Evolutionary conservation across 1,139 yeast species (phyloP), one percentile per base, ranked within the genome.

Genomic region (Torulaspora pretoriensis): DNA sequence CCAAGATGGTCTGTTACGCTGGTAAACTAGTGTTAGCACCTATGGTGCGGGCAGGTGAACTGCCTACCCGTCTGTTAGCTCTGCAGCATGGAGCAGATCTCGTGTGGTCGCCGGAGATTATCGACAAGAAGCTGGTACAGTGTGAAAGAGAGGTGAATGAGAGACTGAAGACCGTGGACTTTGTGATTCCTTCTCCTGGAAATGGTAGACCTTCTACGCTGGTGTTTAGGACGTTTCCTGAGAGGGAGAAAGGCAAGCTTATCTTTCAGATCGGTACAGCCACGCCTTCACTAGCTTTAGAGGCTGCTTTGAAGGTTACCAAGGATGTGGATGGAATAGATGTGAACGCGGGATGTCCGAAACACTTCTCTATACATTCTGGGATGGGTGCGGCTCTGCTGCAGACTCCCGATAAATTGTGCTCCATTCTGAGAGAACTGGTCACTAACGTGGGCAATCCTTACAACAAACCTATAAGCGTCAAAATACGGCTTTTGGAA

Each of bases 381-480:
- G 98, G 98, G 1, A 92, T 92, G 97, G 98, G 98, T 4, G 96
- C 97, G 2, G 97, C 96, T 0, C 70, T 92, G 38, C 71, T 92
- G 48, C 71, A 76, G 37, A 87, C 90, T 0, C 97, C 97, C 0
- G 96, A 86, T 38, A 68, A 77, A 38, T 71, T 92, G 26, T 84
- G 82, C 55, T 73, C 74, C 14, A 92, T 92, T 28, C 68, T 92
- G 47, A 65, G 67, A 2, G 74, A 75, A 10, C 69, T 92, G 43
- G 97, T 92, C 1, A 72, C 73, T 19, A 74, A 88, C 52, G 92
- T 92, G 1, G 98, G 98, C 4, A 72, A 67, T 47, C 95, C 95
- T 3, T 67, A 77, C 57, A 68, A 73, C 17, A 87, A 88, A 55
- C 87, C 96, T 23, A 88, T 92, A 49, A 84, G 95, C 59, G 95